A percentile compares a stretch with the other conserved stretches of the same genome.
These are phyloP conservation scores for Beauveria medogensis DNA, from an alignment of 2,329 filamentous ascomycete species.

Conservation along the genomic window DNA sequence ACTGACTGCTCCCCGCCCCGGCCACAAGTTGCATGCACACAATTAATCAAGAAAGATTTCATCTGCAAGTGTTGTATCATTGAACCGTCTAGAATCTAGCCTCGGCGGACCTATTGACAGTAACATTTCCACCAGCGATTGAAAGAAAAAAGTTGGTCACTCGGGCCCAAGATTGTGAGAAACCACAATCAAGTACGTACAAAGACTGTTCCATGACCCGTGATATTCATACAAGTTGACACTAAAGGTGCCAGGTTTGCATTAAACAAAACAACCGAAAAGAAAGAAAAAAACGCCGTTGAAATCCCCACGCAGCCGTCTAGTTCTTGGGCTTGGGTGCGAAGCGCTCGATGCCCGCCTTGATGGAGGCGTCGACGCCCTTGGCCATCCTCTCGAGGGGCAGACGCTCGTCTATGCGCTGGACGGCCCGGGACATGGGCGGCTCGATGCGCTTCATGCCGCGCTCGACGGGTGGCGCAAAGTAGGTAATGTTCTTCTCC, in stretches of 20 bases:
- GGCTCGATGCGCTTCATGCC: constrained; percentile 42
- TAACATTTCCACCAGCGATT: neutral
- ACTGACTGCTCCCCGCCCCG: no score
- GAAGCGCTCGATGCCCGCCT: constrained; percentile 35
- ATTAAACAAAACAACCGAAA: neutral
- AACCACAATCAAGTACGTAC: neutral
- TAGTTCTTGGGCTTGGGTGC: constrained; percentile 18
- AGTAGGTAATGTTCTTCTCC: constrained; percentile 49
- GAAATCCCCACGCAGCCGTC: neutral
- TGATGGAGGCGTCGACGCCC: constrained; percentile 39
- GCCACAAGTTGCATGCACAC: neutral
- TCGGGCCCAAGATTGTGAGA: neutral
- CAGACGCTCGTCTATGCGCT: constrained; percentile 37
- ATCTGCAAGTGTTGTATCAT: neutral
- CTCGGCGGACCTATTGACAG: neutral
- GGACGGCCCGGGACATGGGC: constrained; percentile 36
- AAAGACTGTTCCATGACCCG: neutral
- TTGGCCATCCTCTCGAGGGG: constrained; percentile 44
- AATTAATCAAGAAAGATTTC: neutral
- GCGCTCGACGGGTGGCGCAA: constrained; percentile 38
- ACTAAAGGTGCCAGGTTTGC: neutral
- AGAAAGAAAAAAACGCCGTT: neutral
- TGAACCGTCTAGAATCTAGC: constrained; percentile 7
- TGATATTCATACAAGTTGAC: neutral
- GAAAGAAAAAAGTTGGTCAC: neutral